Percentiles rank a stretch among this genome's conserved stretches.
These are phyloP conservation scores for Achlya hypogyna DNA, from an alignment of 352 stramenopile species.

Conservation along the genomic window DNA sequence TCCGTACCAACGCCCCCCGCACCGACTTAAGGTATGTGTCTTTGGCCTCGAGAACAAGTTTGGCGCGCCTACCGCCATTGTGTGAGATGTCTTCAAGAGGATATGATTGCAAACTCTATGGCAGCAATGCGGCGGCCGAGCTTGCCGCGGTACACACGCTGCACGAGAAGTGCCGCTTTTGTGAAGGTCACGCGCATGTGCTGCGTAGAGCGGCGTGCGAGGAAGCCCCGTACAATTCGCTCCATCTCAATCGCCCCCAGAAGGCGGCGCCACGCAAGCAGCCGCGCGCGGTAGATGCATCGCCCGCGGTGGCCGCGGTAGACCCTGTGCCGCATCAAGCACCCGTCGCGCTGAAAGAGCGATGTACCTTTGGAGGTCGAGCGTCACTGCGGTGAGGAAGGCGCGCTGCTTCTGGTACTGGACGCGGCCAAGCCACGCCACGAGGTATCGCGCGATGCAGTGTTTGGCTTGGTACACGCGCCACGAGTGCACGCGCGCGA, in stretches of 20 bases:
- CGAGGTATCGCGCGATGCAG: conserved; percentile 44
- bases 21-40: conserved; percentile 12
- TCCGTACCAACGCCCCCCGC: background rate
- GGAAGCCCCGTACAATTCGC: conserved; percentile 7
- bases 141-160: conserved; percentile 13
- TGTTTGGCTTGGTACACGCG: conserved; percentile 31
- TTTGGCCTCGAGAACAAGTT: background rate
- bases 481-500: conserved; percentile 40
- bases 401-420: conserved; percentile 29
- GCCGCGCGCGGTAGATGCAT: background rate
- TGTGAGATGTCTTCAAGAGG: conserved; percentile 2
- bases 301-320: conserved; percentile 35
- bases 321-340: conserved; percentile 33
- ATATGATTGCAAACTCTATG: conserved; percentile 7
- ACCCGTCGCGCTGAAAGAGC: conserved; percentile 21
- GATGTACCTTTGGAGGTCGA: conserved; percentile 38
- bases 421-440: conserved; percentile 37
- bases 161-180: background rate
- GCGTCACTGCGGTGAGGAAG: conserved; percentile 28
- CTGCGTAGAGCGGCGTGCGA: background rate
- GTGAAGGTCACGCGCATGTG: background rate
- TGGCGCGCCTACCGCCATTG: conserved; percentile 15
- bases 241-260: conserved; percentile 2
- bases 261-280: background rate
- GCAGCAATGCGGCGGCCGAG: conserved; percentile 7